Conservation (phyloP, 148 eudicot species). For the Arbutus unedo region DNA sequence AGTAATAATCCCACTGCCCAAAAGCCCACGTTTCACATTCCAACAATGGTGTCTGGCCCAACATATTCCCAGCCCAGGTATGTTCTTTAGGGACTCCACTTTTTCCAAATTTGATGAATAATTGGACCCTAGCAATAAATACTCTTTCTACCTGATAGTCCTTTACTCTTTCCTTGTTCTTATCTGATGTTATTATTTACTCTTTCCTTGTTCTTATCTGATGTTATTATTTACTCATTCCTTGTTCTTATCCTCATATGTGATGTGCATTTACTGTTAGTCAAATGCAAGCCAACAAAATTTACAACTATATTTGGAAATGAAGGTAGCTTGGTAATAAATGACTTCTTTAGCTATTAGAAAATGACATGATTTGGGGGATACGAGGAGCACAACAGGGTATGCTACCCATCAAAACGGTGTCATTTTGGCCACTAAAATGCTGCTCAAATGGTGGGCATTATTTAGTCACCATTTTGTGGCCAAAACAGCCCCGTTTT, state of each 20-base stretch:
- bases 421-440: too few relatives aligned
- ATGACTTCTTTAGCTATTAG: background rate
- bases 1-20: background rate
- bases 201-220: background rate
- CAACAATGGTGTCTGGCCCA: conserved; percentile 25
- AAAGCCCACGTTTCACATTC: conserved; percentile 20
- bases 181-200: background rate
- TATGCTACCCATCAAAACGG: too few relatives aligned
- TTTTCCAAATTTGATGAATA: background rate
- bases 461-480: too few relatives aligned
- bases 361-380: background rate
- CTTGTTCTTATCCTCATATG: background rate
- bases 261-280: conserved; percentile 1
- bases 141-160: background rate
- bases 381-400: too few relatives aligned
- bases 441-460: too few relatives aligned
- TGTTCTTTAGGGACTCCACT: background rate
- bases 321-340: background rate
- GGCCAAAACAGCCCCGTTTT: too few relatives aligned
- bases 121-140: background rate
- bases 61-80: conserved; percentile 42
- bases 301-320: background rate
- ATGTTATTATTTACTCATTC: background rate
- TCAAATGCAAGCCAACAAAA: background rate
- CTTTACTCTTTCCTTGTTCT: background rate